Evolutionary conservation across 176 grass and related monocot genomes (phyloP), one percentile per base, ranked within the genome.

Genomic region (Eleusine indica): DNA sequence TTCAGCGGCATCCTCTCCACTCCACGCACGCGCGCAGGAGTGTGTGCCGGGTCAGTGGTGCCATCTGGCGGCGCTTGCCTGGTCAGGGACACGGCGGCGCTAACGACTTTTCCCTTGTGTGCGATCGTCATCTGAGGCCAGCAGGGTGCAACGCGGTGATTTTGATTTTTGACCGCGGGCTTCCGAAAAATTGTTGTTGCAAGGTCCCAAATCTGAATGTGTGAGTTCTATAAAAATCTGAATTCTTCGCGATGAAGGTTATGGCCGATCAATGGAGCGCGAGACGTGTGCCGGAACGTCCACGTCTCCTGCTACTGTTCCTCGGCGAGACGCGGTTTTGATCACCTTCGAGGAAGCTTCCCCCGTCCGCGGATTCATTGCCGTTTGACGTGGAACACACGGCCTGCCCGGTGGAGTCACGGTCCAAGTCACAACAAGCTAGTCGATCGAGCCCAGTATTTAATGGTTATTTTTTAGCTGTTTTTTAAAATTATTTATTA

Each of bases 321-420:
- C 17, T 29, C 40, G 53, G 53, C 53, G 17, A 18, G 18, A 57
- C 53, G 53, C 53, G 53, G 17, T 57, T 57, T 57, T 7, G 53
- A 28, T 15, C 70, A 18, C 16, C 70, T 85, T 85, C 87, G 9
- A 1, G 32, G 87, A 89, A 89, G 76, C 30, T 47, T 18, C 28
- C 0, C 17, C 56, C 66, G 44, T 41, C 30, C 17, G 43, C 57
- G 21, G 41, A 77, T 40, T 62, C 46, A 1, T 3, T 21, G 57
- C 66, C 18, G 16, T 6, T 67, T 19, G 80, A 78, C 74, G 7
- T 56, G 13, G 64, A 53, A 9, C 52, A 38, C 35, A 5, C 71
- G 19, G 51, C 35, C 46, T 7, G 49, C 38, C 3, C 12, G n/a
- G 6, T 4, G 19, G 0, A 7, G 87, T 41, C 49, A 2, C 80